Percentiles rank a stretch among this genome's conserved stretches.
These are phyloP conservation scores for Paxillus ammoniavirescens DNA, from an alignment of 768 basidiomycete species.

Conservation along the genomic window DNA sequence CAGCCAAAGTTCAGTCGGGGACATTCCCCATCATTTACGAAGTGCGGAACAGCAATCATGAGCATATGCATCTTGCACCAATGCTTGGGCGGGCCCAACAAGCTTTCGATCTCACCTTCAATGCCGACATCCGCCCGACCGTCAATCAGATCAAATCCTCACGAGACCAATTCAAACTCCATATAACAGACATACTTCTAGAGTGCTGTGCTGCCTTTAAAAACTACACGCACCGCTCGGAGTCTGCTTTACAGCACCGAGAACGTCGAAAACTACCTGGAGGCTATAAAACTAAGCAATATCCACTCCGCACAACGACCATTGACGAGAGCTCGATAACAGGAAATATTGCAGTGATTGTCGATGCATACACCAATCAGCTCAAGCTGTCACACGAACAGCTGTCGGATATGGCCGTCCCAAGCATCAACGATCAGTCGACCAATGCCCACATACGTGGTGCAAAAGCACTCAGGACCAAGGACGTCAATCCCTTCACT, in stretches of 20 bases:
- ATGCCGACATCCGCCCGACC: background rate
- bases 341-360: constrained; percentile 29
- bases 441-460: constrained; percentile 4
- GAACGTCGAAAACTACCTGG: constrained; percentile 2
- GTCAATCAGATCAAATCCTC: background rate
- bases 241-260: background rate
- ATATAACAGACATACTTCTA: background rate
- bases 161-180: background rate
- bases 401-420: constrained; percentile 5
- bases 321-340: constrained; percentile 32
- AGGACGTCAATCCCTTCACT: too few relatives aligned
- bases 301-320: constrained; percentile 21
- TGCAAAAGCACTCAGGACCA: too few relatives aligned
- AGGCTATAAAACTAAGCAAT: constrained; percentile 25
- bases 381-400: constrained; percentile 10
- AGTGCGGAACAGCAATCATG: constrained; percentile 8
- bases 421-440: constrained; percentile 14
- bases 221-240: background rate
- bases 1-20: constrained; percentile 35
- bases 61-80: background rate
- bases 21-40: constrained; percentile 32
- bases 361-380: constrained; percentile 26
- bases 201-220: background rate
- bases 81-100: background rate
- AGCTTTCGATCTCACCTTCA: background rate